Conservation (phyloP, 805 yeast species). For the Ogataea trehalophila region DNA sequence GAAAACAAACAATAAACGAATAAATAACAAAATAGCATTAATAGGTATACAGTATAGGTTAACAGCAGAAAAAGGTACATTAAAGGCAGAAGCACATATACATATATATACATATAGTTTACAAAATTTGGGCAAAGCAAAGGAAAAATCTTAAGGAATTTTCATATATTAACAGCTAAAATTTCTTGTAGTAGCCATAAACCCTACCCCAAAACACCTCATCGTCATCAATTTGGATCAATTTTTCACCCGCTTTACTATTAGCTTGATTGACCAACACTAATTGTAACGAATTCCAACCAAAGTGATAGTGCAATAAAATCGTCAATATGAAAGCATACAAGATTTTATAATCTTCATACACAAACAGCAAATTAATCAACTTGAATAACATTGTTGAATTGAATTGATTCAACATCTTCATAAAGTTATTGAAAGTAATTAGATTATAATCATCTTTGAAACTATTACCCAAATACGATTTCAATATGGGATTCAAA, state of each 20-base stretch:
- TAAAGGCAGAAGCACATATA: neutral
- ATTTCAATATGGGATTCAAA: constrained; percentile 13
- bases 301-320: constrained; percentile 47
- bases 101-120: neutral
- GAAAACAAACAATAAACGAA: too few species aligned
- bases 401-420: constrained; percentile 15
- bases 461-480: constrained; percentile 17
- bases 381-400: constrained; percentile 15
- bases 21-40: too few species aligned
- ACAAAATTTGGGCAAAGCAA: neutral
- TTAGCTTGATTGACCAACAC: constrained; percentile 8
- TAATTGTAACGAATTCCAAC: constrained; percentile 35
- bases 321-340: constrained; percentile 37
- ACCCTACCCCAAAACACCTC: constrained; percentile 29
- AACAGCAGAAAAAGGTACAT: too few species aligned
- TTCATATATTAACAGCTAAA: constrained; percentile 9
- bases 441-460: constrained; percentile 24
- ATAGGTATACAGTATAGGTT: too few species aligned
- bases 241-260: constrained; percentile 8
- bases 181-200: constrained; percentile 21
- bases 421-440: constrained; percentile 15
- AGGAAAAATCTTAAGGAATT: neutral
- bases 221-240: constrained; percentile 19
- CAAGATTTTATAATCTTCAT: constrained; percentile 34
- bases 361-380: constrained; percentile 22